Evolutionary conservation across 2,329 filamentous ascomycete genomes (phyloP), one percentile per base, ranked within the genome.

Genomic region (Apiospora pterosperma): DNA sequence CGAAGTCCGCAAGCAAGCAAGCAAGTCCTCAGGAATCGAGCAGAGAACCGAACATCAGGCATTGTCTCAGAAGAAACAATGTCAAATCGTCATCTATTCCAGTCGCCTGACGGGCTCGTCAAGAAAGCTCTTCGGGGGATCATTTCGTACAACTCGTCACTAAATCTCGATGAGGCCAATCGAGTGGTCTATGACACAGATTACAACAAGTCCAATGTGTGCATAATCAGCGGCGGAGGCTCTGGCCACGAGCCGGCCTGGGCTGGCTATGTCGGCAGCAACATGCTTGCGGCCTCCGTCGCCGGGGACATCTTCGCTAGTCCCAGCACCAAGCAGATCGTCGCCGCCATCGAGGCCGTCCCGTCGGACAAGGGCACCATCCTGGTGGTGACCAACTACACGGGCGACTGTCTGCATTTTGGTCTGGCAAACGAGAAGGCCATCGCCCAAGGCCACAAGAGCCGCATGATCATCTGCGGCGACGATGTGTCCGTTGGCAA

Each of bases 401-500:
- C 87, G 0, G 87, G 87, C 59, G 87, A 89, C 73, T 87, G 86
- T 64, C 77, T 89, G 66, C 87, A 89, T 72, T 88, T 88, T 68
- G 85, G 85, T 1, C 76, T 88, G 14, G 86, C 86, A 2, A 83
- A 83, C 61, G 86, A 87, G 68, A 87, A 83, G 74, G 86, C 83
- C 41, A 81, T 81, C 59, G 84, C 85, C 5, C 79, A 77, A 25
- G 86, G 85, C 21, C 82, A 84, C 68, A 81, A 78, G 62, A 85
- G 84, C 68, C 78, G 80, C 64, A 85, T 88, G 73, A 82, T 88
- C 65, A 84, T 88, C 66, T 88, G 87, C 65, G 87, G 85, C 42
- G 88, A 90, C 68, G 88, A 90, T 70, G 88, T 90, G 8, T 88
- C 85, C 0, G 86, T 90, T 28, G 87, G 86, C 11, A 81, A 80